phyloP scores from a whole-genome alignment of 2,329 filamentous ascomycete genomes.

The Fusarium sp. region DNA sequence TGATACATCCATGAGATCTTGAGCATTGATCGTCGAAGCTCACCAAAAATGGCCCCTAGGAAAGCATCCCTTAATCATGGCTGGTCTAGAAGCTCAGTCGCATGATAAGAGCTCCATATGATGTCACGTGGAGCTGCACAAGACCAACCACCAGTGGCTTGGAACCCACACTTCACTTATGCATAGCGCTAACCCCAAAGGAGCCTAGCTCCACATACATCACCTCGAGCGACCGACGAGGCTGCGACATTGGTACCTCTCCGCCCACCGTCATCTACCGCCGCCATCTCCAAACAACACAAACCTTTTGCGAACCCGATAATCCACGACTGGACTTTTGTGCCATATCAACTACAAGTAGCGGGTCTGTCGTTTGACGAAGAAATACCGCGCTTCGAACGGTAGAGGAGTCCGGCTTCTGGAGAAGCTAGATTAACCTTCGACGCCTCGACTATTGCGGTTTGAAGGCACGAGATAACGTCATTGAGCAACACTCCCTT shows the following conservation, averaged over 20 bases:
- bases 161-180: constrained; percentile 34
- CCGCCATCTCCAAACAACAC: constrained; percentile 44
- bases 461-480: constrained; percentile 46
- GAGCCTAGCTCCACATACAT: constrained; percentile 34
- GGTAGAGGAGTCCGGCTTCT: neutral
- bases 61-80: constrained; percentile 16
- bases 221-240: constrained; percentile 46
- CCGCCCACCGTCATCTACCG: constrained; percentile 40
- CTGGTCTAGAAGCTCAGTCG: constrained; percentile 30
- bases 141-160: constrained; percentile 17
- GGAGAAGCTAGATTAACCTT: constrained; percentile 17
- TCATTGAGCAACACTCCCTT: constrained; percentile 45
- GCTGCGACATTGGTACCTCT: constrained; percentile 47
- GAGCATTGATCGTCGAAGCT: neutral
- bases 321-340: constrained; percentile 9
- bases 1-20: constrained; percentile 46
- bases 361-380: neutral
- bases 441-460: constrained; percentile 36
- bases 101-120: constrained; percentile 43
- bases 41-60: constrained; percentile 10
- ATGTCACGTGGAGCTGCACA: constrained; percentile 49
- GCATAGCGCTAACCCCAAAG: constrained; percentile 43
- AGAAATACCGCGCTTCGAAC: constrained; percentile 1
- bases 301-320: constrained; percentile 20
- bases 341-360: constrained; percentile 9